Percentiles rank a stretch among this genome's conserved stretches.
These are phyloP conservation scores for Alternaria solani DNA, from an alignment of 2,329 filamentous ascomycete species.

Conservation along the genomic window DNA sequence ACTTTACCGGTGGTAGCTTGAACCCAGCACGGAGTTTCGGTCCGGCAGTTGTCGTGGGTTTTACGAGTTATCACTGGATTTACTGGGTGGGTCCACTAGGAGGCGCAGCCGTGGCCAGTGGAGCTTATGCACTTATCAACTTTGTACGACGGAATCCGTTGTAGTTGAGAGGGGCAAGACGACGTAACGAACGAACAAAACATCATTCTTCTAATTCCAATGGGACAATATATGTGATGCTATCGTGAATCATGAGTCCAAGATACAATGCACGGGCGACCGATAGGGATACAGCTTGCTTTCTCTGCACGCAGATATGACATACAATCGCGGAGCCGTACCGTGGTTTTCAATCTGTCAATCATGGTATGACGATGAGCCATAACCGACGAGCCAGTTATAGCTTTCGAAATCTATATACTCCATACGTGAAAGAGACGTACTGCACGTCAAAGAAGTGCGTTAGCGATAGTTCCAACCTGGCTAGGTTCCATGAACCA, in stretches of 20 bases:
- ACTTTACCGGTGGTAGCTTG: conserved; percentile 56
- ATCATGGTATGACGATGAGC: no score
- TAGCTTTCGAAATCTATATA: no score
- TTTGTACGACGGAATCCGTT: conserved; percentile 15
- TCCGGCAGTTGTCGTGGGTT: conserved; percentile 55
- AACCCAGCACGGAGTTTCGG: conserved; percentile 59
- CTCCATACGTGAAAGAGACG: no score
- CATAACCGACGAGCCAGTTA: no score
- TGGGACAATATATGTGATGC: not conserved
- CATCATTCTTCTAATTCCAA: not conserved
- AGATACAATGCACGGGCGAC: no score
- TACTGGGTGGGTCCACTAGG: conserved; percentile 55
- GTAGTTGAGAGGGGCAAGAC: conserved; percentile 10
- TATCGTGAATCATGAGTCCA: not conserved
- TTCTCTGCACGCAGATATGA: no score
- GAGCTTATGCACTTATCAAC: conserved; percentile 57
- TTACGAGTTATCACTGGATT: conserved; percentile 46
- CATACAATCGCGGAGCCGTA: no score
- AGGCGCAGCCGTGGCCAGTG: conserved; percentile 55
- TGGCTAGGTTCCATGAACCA: no score
- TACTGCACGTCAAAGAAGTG: no score
- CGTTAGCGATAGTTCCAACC: no score
- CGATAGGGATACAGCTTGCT: no score
- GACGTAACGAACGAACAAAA: not conserved
- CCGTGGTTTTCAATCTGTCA: no score